A percentile compares a stretch with the other conserved stretches of the same genome.
phyloP scores from a whole-genome alignment of 1,284 basidiomycete species.

The Fomitopsis betulina region DNA sequence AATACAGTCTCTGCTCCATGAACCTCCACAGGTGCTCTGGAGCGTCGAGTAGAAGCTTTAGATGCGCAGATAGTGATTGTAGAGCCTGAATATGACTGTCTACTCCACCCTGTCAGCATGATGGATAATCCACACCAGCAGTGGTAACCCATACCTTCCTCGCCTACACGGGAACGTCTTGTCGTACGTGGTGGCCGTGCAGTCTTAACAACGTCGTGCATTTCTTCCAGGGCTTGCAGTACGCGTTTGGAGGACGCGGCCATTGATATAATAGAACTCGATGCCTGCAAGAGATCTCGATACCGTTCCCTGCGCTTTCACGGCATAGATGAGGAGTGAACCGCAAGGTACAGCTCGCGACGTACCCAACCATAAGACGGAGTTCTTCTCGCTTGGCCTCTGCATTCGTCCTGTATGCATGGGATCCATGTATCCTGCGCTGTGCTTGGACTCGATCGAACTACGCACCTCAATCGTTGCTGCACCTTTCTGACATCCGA shows the following conservation, averaged over 20 bases:
- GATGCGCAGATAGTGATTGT: slow-evolving; percentile 78
- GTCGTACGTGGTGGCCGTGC: slow-evolving; percentile 41
- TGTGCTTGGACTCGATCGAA: neutral
- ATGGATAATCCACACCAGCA: neutral
- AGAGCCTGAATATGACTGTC: slow-evolving; percentile 66
- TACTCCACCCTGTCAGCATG: slow-evolving; percentile 21
- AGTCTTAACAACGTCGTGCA: slow-evolving; percentile 46
- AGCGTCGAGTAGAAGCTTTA: slow-evolving; percentile 83
- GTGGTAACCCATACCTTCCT: slow-evolving; percentile 28
- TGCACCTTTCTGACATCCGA: slow-evolving; percentile 73
- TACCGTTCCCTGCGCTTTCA: slow-evolving; percentile 86
- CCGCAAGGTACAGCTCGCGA: slow-evolving; percentile 18
- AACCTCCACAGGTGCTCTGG: slow-evolving; percentile 87
- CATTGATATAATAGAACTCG: slow-evolving; percentile 81
- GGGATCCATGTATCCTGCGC: neutral
- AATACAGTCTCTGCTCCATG: slow-evolving; percentile 72
- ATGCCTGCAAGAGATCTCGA: slow-evolving; percentile 88
- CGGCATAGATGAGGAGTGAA: slow-evolving; percentile 29
- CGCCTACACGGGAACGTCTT: slow-evolving; percentile 37
- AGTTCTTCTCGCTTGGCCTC: slow-evolving; percentile 90
- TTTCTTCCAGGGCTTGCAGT: slow-evolving; percentile 53
- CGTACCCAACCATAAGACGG: slow-evolving; percentile 93
- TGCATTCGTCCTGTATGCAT: slow-evolving; percentile 63
- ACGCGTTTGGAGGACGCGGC: slow-evolving; percentile 63
- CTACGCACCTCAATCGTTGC: slow-evolving; percentile 59